Base-by-base conservation (phyloP, 2,329 filamentous ascomycete species). In the Monilinia aucupariae region DNA sequence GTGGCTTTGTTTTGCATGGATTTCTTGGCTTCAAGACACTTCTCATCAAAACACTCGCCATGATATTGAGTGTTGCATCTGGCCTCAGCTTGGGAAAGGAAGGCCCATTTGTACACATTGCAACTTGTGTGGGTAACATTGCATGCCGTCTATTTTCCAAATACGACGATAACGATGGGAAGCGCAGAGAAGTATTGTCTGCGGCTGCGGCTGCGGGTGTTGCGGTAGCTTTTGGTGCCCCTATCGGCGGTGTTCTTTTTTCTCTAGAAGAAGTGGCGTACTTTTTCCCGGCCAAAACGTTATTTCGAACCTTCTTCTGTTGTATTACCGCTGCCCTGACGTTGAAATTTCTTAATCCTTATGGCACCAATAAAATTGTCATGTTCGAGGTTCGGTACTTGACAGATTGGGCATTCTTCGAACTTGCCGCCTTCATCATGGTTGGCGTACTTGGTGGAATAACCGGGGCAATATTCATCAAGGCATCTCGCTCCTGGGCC, bases 281-380 rank as follows among this genome's bases (percentile, higher is more conserved):
- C 76, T 97, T 97, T 76, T 97, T 97, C 74, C 93, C 94, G 0
- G 91, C 93, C 7, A 97, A 99, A 78, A 97, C 93, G 0, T 82
- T 99, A 10, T 99, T 99, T 78, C 82, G 94, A 60, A 97, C 94
- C 0, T 99, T 99, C 76, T 97, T 97, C 77, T 97, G 93, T 79
- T 97, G 93, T 76, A 97, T 97, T 70, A 88, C 89, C 39, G 92
- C 94, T 1, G 92, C 94, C 0, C 77, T 99, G 41, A 93, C 92
- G 1, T 80, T 99, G 69, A 97, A 97, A 72, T 97, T 97, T 68
- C 80, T 97, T 45, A 96, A 99, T 70, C 94, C 94, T 0, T 99
- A 97, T 71, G 93, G 93, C 37, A 97, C 92, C 0, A 87, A 90
- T 73, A 97, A 99, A 77, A 96, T 99, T 67, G 94, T 99, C 69